Percentiles rank a stretch among this genome's conserved stretches.
phyloP scores from a whole-genome alignment of 441 rosid species.

The Macaranga tanarius region DNA sequence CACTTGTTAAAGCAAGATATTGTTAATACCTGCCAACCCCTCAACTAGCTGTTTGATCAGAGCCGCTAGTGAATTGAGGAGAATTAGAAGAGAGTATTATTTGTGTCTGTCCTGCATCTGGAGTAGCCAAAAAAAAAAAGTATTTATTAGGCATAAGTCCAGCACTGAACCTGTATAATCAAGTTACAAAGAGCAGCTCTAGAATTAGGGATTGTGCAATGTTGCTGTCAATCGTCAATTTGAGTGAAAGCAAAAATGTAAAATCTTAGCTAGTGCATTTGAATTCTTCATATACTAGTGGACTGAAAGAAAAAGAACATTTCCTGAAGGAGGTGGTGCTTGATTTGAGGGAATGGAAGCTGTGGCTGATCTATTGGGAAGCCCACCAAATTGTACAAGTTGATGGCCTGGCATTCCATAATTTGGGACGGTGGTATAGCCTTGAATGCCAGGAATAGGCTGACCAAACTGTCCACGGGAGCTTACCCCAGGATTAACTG shows the following conservation, averaged over 20 bases:
- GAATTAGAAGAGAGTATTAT: conserved; percentile 7
- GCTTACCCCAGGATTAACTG: conserved; percentile 21
- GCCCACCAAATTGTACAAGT: conserved; percentile 14
- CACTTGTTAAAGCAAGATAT: neutral
- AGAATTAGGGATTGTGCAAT: neutral
- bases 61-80: conserved; percentile 23
- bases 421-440: conserved; percentile 10
- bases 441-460: conserved; percentile 14
- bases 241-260: neutral
- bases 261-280: neutral
- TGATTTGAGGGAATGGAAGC: conserved; percentile 13
- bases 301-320: neutral
- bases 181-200: neutral
- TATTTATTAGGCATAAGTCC: neutral
- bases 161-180: neutral
- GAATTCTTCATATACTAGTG: neutral
- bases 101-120: conserved; percentile 16
- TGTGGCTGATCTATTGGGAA: conserved; percentile 12
- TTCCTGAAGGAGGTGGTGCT: conserved; percentile 19
- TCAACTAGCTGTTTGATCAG: conserved; percentile 23
- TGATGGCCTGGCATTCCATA: conserved; percentile 16
- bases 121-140: neutral
- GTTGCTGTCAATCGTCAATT: neutral
- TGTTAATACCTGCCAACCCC: conserved; percentile 2
- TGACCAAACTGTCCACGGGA: conserved; percentile 18